A percentile compares a stretch with the other conserved stretches of the same genome.
Evolutionary conservation across 139 green algal species (phyloP).

Genomic region (Haematococcus sp.): DNA sequence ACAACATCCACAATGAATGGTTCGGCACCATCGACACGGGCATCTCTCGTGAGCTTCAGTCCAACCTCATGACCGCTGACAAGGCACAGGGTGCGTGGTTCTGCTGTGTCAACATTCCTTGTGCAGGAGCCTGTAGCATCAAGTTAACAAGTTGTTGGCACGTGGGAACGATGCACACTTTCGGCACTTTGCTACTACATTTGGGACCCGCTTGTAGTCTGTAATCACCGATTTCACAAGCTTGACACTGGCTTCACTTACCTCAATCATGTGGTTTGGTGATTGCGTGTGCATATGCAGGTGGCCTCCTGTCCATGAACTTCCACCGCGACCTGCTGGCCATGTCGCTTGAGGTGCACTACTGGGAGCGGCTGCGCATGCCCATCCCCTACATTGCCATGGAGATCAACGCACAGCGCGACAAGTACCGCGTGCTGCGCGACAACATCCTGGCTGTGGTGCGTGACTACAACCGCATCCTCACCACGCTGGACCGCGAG

Average conservation of each 20-base stretch:
- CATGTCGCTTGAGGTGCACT: constrained; percentile 72
- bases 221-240: not conserved
- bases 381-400: constrained; percentile 79
- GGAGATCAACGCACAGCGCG: constrained; percentile 79
- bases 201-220: not conserved
- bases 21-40: constrained; percentile 58
- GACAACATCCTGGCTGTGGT: constrained; percentile 59
- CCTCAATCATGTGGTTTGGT: not conserved
- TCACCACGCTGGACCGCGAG: constrained; percentile 65
- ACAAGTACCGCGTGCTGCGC: constrained; percentile 79
- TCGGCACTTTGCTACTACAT: not conserved
- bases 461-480: constrained; percentile 72
- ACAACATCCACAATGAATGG: constrained; percentile 80
- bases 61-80: constrained; percentile 67
- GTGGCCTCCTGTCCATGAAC: constrained; percentile 74
- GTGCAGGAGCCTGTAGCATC: not conserved
- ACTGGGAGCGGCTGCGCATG: constrained; percentile 84
- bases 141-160: not conserved
- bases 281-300: too few relatives aligned
- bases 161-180: not conserved
- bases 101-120: not conserved
- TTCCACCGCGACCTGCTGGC: constrained; percentile 74
- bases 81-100: constrained; percentile 33
- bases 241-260: not conserved
- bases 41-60: constrained; percentile 61